These are phyloP conservation scores for Neocucurbitaria cava DNA, from an alignment of 2,329 filamentous ascomycete species.

Conservation along the genomic window DNA sequence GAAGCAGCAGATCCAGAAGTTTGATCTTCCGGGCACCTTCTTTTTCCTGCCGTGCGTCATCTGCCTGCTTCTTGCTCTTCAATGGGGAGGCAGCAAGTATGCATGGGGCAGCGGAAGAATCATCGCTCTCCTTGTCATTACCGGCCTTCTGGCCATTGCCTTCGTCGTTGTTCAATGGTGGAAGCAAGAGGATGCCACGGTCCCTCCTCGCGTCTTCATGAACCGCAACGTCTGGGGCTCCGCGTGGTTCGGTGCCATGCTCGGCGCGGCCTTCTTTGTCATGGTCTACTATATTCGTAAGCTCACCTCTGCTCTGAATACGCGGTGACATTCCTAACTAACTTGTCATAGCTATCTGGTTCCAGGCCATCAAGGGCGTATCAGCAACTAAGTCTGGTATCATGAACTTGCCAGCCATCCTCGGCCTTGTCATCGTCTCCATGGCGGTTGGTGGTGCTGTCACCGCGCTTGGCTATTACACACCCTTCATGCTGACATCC, in stretches of 20 bases:
- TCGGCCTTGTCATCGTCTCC: constrained; percentile 54
- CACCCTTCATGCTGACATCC: constrained; percentile 55
- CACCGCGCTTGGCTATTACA: constrained; percentile 57
- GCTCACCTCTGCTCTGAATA: not conserved
- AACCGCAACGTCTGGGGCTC: constrained; percentile 55
- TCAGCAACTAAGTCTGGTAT: constrained; percentile 57
- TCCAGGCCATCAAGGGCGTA: constrained; percentile 58
- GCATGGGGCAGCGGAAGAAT: constrained; percentile 54
- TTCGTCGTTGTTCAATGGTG: constrained; percentile 55
- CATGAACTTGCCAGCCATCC: constrained; percentile 56
- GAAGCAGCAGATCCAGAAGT: constrained; percentile 51
- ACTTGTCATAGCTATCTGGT: constrained; percentile 51
- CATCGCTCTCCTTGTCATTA: constrained; percentile 56
- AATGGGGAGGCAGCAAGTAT: constrained; percentile 59
- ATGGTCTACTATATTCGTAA: constrained; percentile 53
- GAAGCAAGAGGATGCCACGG: constrained; percentile 54
- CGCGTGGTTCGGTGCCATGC: constrained; percentile 50
- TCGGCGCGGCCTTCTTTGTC: constrained; percentile 55
- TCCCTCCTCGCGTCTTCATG: constrained; percentile 55
- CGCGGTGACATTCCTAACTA: constrained; percentile 5
- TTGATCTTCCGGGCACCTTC: constrained; percentile 55
- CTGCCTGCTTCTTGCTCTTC: constrained; percentile 58
- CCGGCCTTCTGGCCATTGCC: constrained; percentile 49
- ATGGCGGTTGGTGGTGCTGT: constrained; percentile 50
- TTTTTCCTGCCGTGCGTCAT: constrained; percentile 56